These are phyloP conservation scores for Drosera spatulata DNA, from an alignment of 179 eudicot genomes.

Conservation along the genomic window DNA sequence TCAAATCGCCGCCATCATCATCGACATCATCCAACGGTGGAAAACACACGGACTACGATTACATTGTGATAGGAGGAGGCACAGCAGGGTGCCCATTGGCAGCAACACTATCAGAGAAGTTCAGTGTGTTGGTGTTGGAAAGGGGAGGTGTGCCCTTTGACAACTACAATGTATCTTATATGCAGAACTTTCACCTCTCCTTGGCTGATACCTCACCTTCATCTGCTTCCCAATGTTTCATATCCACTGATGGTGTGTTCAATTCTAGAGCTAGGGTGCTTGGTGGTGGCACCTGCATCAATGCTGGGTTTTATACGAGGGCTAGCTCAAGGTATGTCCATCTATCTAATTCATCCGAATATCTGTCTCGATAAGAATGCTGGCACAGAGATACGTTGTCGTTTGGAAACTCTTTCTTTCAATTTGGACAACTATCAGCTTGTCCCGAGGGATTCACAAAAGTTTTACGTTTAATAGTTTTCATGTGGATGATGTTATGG, in stretches of 20 bases:
- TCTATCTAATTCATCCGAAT: too few species aligned
- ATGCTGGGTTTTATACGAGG: slow-evolving; percentile 64
- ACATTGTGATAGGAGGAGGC: slow-evolving; percentile 89
- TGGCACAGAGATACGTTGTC: too few species aligned
- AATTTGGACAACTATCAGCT: too few species aligned
- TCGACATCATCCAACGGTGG: slow-evolving; percentile 5
- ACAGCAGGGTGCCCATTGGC: slow-evolving; percentile 94
- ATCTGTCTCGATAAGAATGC: too few species aligned
- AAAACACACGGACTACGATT: slow-evolving; percentile 31
- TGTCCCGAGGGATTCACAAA: too few species aligned
- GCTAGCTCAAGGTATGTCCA: too few species aligned
- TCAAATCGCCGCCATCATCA: slow-evolving; percentile 11
- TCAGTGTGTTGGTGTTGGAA: slow-evolving; percentile 60
- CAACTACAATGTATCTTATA: slow-evolving; percentile 43
- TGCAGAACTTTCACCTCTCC: slow-evolving; percentile 71
- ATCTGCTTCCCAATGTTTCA: slow-evolving; percentile 66
- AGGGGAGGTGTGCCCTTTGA: slow-evolving; percentile 82
- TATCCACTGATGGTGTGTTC: slow-evolving; percentile 76
- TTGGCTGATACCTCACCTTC: slow-evolving; percentile 59
- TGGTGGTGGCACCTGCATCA: slow-evolving; percentile 84
- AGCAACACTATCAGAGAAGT: slow-evolving; percentile 63
- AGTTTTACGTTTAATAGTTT: too few species aligned
- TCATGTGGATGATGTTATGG: too few species aligned
- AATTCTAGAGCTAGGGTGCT: slow-evolving; percentile 76
- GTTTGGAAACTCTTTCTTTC: too few species aligned